phyloP scores from a whole-genome alignment of 2,329 filamentous ascomycete species.

The Ophiognomonia clavigignenti-juglandacearum region DNA sequence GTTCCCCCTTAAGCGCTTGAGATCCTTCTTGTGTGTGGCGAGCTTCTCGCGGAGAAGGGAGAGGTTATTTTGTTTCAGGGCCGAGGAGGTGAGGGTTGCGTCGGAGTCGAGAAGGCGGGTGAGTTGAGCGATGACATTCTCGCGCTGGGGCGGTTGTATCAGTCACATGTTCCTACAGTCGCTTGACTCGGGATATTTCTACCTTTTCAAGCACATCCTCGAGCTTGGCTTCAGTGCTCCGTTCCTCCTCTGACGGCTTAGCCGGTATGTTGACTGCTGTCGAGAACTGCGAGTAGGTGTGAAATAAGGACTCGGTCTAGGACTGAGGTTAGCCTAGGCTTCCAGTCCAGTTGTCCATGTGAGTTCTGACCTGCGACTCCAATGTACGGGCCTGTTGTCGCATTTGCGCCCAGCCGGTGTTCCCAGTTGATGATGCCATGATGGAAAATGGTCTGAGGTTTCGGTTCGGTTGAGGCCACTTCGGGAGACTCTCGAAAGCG shows the following conservation, averaged over 20 bases:
- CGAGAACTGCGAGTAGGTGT: constrained; percentile 87
- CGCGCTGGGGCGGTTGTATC: constrained; percentile 57
- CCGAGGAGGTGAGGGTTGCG: constrained; percentile 77
- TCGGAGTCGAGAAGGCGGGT: constrained; percentile 89
- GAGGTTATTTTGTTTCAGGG: constrained; percentile 95
- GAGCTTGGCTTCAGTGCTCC: constrained; percentile 71
- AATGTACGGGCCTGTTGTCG: constrained; percentile 85
- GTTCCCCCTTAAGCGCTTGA: constrained; percentile 66
- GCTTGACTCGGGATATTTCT: constrained; percentile 14
- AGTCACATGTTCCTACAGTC: neutral
- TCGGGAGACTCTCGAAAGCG: no score
- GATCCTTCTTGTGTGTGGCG: constrained; percentile 77
- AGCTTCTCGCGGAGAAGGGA: constrained; percentile 88
- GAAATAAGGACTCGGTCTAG: constrained; percentile 79
- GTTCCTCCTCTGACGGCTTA: constrained; percentile 82
- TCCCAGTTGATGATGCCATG: constrained; percentile 52
- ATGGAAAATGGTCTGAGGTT: constrained; percentile 10
- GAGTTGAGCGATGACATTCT: constrained; percentile 75
- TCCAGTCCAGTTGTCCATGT: neutral
- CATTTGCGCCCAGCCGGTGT: constrained; percentile 82
- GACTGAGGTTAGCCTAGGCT: constrained; percentile 4
- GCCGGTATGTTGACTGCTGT: constrained; percentile 71
- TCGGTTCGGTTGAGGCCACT: no score
- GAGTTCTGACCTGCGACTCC: constrained; percentile 72
- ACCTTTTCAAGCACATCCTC: constrained; percentile 82